phyloP scores from a whole-genome alignment of 2,329 filamentous ascomycete genomes.

The Nemania bipapillata region DNA sequence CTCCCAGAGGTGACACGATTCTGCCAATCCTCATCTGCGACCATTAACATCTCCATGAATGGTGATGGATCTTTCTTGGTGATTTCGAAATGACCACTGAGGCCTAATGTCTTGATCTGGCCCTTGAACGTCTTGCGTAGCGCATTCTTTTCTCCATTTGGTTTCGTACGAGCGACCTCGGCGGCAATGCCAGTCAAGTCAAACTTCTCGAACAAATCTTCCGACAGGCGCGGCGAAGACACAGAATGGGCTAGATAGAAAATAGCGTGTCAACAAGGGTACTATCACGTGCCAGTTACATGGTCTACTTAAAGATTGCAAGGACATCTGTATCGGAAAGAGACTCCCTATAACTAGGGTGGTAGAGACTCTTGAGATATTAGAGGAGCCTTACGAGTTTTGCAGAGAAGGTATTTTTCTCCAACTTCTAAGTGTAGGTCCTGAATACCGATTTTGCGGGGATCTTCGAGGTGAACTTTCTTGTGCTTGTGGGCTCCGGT shows the following conservation, averaged over 20 bases:
- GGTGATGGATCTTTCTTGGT: constrained; percentile 66
- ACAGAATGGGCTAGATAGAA: constrained; percentile 60
- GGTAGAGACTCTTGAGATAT: constrained; percentile 50
- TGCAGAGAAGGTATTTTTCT: constrained; percentile 73
- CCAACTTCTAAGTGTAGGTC: constrained; percentile 74
- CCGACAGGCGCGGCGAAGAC: constrained; percentile 61
- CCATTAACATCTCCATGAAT: constrained; percentile 63
- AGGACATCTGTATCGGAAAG: constrained; percentile 33
- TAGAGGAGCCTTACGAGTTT: constrained; percentile 72
- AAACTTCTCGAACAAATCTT: constrained; percentile 70
- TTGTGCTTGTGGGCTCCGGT: constrained; percentile 67
- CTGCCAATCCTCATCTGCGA: constrained; percentile 68
- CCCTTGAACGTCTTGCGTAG: constrained; percentile 75
- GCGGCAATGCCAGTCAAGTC: constrained; percentile 66
- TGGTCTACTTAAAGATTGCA: constrained; percentile 31
- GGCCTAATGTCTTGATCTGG: constrained; percentile 71
- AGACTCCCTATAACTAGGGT: constrained; percentile 40
- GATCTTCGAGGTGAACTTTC: constrained; percentile 70
- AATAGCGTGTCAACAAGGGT: constrained; percentile 60
- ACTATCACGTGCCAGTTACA: constrained; percentile 45
- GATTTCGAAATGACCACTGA: constrained; percentile 70
- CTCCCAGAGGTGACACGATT: constrained; percentile 65
- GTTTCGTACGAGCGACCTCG: constrained; percentile 71
- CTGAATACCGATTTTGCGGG: constrained; percentile 68
- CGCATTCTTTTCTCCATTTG: constrained; percentile 74